Evolutionary conservation across 306 rosid species (phyloP).

Genomic region (Prunus campanulata): DNA sequence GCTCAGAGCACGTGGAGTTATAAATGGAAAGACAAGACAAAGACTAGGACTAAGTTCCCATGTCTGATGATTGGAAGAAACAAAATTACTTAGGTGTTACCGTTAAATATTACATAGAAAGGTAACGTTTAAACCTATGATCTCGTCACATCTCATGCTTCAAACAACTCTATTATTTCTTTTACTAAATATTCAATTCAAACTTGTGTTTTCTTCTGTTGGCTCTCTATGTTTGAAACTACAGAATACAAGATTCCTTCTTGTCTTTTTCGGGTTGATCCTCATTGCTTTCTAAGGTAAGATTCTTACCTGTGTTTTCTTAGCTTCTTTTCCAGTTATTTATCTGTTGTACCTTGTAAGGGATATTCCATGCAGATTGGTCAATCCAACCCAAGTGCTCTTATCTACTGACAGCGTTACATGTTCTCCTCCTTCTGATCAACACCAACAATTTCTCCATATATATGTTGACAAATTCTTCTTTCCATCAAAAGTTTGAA

Average conservation of each 20-base stretch:
- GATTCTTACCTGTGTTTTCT: slow-evolving; percentile 1
- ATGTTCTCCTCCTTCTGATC: background rate
- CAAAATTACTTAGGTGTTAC: background rate
- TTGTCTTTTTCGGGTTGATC: background rate
- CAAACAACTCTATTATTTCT: no score
- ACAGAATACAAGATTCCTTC: background rate
- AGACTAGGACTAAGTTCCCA: background rate
- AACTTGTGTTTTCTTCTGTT: background rate
- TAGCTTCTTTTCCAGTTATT: background rate
- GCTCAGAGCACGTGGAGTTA: slow-evolving; percentile 13
- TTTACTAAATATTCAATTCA: background rate
- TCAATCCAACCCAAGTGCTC: background rate
- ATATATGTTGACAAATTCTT: background rate
- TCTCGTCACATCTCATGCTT: background rate
- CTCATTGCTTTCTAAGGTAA: slow-evolving; percentile 2
- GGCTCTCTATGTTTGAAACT: background rate
- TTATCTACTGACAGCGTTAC: background rate
- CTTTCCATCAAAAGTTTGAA: background rate
- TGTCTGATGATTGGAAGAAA: background rate
- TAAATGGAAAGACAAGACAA: background rate
- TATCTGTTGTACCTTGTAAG: background rate
- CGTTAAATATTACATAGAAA: background rate
- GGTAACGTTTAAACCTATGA: slow-evolving; percentile 6
- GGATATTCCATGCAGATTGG: background rate
- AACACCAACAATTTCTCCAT: background rate